Evolutionary conservation across 2,329 filamentous ascomycete species (phyloP).

Genomic region (Neonectria faginata): DNA sequence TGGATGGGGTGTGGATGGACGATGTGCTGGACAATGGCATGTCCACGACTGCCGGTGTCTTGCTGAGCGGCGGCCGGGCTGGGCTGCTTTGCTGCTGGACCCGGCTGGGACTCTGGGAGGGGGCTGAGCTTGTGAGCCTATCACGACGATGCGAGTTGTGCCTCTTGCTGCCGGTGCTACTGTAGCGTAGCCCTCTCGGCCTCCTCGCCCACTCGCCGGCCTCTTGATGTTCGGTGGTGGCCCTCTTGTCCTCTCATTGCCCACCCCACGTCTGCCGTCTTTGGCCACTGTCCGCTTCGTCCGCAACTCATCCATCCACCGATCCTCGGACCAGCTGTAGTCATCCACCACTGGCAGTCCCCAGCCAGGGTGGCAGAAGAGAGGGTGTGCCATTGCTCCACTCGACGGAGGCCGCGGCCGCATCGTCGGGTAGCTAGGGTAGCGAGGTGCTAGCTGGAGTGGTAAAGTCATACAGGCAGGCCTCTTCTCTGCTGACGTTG

Average conservation of each 20-base stretch:
- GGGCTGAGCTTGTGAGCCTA: slow-evolving; percentile 24
- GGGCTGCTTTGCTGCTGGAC: slow-evolving; percentile 22
- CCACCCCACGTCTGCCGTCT: slow-evolving; percentile 13
- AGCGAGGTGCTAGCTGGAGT: slow-evolving; percentile 25
- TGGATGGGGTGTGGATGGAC: slow-evolving; percentile 20
- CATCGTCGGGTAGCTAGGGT: slow-evolving; percentile 38
- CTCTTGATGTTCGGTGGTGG: slow-evolving; percentile 11
- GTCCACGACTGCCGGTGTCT: slow-evolving; percentile 23
- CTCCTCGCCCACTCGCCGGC: slow-evolving; percentile 16
- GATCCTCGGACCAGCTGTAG: slow-evolving; percentile 41
- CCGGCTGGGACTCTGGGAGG: slow-evolving; percentile 24
- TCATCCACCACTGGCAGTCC: slow-evolving; percentile 32
- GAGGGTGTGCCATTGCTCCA: slow-evolving; percentile 46
- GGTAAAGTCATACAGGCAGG: slow-evolving; percentile 16
- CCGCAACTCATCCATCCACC: slow-evolving; percentile 38
- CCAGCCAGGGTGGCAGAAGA: slow-evolving; percentile 34
- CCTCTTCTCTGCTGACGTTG: slow-evolving; percentile 21
- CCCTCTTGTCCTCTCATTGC: slow-evolving; percentile 18
- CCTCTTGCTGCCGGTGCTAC: slow-evolving; percentile 22
- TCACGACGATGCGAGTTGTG: slow-evolving; percentile 23
- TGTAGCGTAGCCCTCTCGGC: slow-evolving; percentile 30
- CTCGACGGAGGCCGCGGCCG: slow-evolving; percentile 37
- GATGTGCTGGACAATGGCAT: slow-evolving; percentile 27
- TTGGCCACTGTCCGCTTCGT: slow-evolving; percentile 25
- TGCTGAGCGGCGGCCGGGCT: slow-evolving; percentile 23